Conservation (phyloP, 164 flowering plant species). For the Liquidambar formosana region DNA sequence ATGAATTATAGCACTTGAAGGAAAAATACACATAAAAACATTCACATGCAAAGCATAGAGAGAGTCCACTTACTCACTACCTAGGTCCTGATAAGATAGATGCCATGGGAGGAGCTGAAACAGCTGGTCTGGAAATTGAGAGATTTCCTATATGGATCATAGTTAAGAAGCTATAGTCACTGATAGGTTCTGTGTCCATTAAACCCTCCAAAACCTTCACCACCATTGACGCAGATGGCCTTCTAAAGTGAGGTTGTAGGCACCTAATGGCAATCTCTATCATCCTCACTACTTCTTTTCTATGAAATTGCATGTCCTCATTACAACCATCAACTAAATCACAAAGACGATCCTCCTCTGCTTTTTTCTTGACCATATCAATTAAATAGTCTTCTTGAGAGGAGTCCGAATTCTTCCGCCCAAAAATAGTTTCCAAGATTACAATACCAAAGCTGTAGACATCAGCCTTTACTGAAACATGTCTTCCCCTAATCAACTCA, state of each 20-base stretch:
- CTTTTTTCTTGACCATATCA: conserved; percentile 2
- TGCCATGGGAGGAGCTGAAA: conserved; percentile 10
- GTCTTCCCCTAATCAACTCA: conserved; percentile 10
- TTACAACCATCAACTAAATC: conserved; percentile 16
- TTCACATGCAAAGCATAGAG: no score
- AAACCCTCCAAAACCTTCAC: conserved; percentile 30
- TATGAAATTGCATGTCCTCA: conserved; percentile 18
- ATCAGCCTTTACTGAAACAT: conserved; percentile 16
- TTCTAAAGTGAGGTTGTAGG: conserved; percentile 4
- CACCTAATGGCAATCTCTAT: conserved; percentile 18
- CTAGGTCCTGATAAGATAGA: conserved; percentile 18
- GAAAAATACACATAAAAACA: no score
- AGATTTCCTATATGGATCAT: not conserved
- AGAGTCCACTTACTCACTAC: no score
- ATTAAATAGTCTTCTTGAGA: not conserved
- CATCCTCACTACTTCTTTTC: conserved; percentile 16
- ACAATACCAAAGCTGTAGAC: conserved; percentile 28
- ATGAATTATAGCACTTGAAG: no score
- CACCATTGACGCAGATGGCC: conserved; percentile 19
- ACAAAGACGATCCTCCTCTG: conserved; percentile 6
- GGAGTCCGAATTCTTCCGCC: conserved; percentile 13
- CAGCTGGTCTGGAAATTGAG: not conserved
- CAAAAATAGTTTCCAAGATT: not conserved
- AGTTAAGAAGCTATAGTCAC: conserved; percentile 9
- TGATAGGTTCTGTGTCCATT: conserved; percentile 11